Evolutionary conservation across 2,329 filamentous ascomycete genomes (phyloP).

Genomic region (Fusarium fracticaudum): DNA sequence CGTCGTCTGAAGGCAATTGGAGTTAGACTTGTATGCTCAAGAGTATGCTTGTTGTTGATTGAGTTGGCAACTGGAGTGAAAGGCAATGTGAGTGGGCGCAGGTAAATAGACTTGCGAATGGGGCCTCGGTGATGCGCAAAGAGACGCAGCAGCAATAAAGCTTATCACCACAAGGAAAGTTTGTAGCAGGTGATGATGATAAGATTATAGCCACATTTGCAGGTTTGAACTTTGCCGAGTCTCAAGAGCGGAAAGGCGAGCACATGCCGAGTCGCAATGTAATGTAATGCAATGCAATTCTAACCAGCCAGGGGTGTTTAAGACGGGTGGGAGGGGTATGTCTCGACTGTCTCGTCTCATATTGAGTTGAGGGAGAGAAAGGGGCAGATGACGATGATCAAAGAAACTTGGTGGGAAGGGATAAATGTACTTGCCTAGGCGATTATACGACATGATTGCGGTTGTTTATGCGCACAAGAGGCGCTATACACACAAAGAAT

Average conservation of each 20-base stretch:
- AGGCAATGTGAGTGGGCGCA: neutral
- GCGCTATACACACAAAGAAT: constrained; percentile 23
- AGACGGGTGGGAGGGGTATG: constrained; percentile 33
- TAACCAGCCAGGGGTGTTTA: constrained; percentile 28
- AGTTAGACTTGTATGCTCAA: constrained; percentile 33
- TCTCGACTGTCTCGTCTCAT: constrained; percentile 37
- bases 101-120: constrained; percentile 12
- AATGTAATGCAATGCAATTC: constrained; percentile 22
- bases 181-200: neutral
- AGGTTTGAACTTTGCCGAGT: neutral
- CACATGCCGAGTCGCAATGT: constrained; percentile 10
- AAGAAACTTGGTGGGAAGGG: constrained; percentile 7
- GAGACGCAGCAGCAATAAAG: constrained; percentile 14
- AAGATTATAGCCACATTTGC: neutral
- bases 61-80: constrained; percentile 8
- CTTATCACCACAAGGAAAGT: neutral
- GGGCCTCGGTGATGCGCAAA: constrained; percentile 31
- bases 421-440: constrained; percentile 67
- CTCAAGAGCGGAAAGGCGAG: neutral
- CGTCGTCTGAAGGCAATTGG: constrained; percentile 58
- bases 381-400: constrained; percentile 33
- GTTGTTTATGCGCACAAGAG: constrained; percentile 37
- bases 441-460: constrained; percentile 75
- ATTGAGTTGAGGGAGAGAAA: constrained; percentile 29
- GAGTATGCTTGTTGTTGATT: constrained; percentile 6